Evolutionary conservation across 139 green algal genomes (phyloP), one percentile per base, ranked within the genome.

Genomic region (Spirogloea muscicola): DNA sequence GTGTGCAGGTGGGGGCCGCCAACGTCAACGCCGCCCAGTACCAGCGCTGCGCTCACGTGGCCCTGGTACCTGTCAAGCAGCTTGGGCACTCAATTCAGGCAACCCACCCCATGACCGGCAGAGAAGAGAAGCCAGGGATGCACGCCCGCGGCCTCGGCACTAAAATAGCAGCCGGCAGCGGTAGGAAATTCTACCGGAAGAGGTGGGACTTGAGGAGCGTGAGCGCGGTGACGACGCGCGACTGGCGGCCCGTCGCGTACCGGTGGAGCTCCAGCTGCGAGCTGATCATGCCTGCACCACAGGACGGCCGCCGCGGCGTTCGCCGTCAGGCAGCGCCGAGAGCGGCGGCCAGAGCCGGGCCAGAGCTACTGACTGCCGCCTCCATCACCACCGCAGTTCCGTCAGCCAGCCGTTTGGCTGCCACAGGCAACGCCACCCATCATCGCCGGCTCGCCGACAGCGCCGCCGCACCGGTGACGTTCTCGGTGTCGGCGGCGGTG

Each of bases 131-230:
- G n/a, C n/a, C n/a, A n/a, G n/a, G n/a, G n/a, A n/a, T n/a, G n/a
- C n/a, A n/a, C n/a, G n/a, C n/a, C n/a, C n/a, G n/a, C n/a, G n/a
- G n/a, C n/a, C n/a, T n/a, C n/a, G n/a, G n/a, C n/a, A n/a, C 27
- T 64, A 10, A 64, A 18, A 10, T 64, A 64, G 55, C 27, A 21
- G 55, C 27, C 13, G 55, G 27, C 55, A 64, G 55, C 13, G 27
- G 55, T 13, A 21, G 27, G 55, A n/a, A 6, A 5, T 75, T 57
- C 3, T 29, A 94, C 88, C 84, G 88, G 90, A 98, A 98, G 2
- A 99, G 86, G 72, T 99, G 95, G 34, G 79, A 86, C 83, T 99
- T 99, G 6, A 99, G 83, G 72, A 99, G 83, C 0, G 94, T 98
- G 66, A 97, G 84, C 1, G 94, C 91, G 2, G 91, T 98, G 46